Base-by-base conservation (phyloP, 2,329 filamentous ascomycete genomes). In the Stachybotrys echinatus region DNA sequence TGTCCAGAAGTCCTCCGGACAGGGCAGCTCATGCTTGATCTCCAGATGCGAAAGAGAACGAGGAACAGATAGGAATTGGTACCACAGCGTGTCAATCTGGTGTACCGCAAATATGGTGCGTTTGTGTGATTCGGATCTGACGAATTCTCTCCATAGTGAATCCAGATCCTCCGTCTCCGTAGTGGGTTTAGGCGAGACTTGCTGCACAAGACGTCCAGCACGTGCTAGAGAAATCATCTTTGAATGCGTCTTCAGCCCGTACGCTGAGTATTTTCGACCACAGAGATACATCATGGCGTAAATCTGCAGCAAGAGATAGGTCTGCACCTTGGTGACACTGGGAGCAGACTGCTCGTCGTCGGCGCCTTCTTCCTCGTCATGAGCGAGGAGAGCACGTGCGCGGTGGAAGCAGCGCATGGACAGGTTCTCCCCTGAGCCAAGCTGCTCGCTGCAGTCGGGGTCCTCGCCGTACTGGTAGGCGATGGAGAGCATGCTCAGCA, bases 281-380 rank as follows among this genome's bases (percentile, higher is more conserved):
- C 68, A 71, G 21, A 72, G 61, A 48, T 72, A 73, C 61, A 73
- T 66, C 61, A 72, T 72, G n/a, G 69, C 62, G 47, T 61, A 71
- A 7, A 72, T 65, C 46, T 74, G 62, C 2, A 74, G 63, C 6
- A 74, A 55, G 2, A 72, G 50, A 23, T 69, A 69, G 3, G 67
- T 55, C 49, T 74, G 71, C 0, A 73, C 61, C 14, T 67, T 51
- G 5, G 56, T 48, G 7, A 67, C 52, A 14, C 58, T 59, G n/a
- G n/a, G n/a, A n/a, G n/a, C n/a, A n/a, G n/a, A n/a, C n/a, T n/a
- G n/a, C n/a, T n/a, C n/a, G n/a, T n/a, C n/a, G 3, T 63, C 45
- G 10, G 49, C 34, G 17, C 50, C 27, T 38, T 52, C 51, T 5
- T 57, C 51, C 43, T 66, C 58, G 3, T 56, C 54, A 3, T 54